phyloP scores from a whole-genome alignment of 1,284 basidiomycete genomes.

The Caloboletus inedulis region DNA sequence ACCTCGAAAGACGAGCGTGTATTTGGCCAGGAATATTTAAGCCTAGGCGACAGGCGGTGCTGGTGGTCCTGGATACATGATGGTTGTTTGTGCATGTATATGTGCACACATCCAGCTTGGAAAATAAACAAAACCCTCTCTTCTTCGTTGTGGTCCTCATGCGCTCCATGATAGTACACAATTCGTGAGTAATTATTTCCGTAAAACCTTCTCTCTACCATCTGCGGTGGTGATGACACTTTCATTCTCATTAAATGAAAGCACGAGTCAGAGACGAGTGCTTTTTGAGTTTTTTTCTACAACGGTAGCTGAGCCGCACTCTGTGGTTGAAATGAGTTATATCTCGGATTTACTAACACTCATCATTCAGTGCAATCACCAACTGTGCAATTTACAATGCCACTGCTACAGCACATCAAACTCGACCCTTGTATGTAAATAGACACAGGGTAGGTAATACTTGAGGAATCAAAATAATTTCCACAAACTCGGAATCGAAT shows the following conservation, averaged over 20 bases:
- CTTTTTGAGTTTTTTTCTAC: slow-evolving; percentile 44
- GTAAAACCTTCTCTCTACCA: slow-evolving; percentile 33
- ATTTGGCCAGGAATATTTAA: not conserved
- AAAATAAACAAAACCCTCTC: slow-evolving; percentile 21
- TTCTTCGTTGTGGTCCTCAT: not conserved
- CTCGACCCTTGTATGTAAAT: not conserved
- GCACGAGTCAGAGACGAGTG: slow-evolving; percentile 31
- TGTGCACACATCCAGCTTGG: not conserved
- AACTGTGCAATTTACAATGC: not conserved
- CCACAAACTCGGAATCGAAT: not conserved
- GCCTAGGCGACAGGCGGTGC: not conserved
- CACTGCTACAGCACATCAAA: not conserved
- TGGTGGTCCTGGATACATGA: too few relatives aligned
- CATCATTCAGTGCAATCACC: not conserved
- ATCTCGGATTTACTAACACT: slow-evolving; percentile 10
- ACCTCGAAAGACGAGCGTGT: not conserved
- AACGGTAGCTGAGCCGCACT: slow-evolving; percentile 59
- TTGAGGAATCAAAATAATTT: not conserved
- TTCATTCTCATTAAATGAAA: slow-evolving; percentile 52
- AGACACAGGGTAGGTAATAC: not conserved
- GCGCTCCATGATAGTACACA: not conserved
- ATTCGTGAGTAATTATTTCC: slow-evolving; percentile 17
- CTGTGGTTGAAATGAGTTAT: not conserved
- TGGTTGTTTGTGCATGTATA: slow-evolving; percentile 19
- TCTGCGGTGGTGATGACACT: slow-evolving; percentile 48